phyloP scores from a whole-genome alignment of 768 basidiomycete genomes.

The Crepidotus variabilis region DNA sequence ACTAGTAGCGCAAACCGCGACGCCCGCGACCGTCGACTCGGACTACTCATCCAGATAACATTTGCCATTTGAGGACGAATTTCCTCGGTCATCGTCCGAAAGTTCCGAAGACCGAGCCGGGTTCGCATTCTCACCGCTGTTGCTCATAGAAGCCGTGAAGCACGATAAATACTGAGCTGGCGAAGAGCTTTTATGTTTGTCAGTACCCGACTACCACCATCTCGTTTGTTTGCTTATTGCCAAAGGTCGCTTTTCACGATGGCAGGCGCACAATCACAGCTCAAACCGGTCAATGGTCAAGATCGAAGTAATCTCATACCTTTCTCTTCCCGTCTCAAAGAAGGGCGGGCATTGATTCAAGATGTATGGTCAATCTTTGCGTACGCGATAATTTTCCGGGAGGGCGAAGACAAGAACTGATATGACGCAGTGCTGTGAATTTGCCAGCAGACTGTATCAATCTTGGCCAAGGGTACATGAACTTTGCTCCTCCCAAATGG shows the following conservation, averaged over 20 bases:
- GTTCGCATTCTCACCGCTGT: too few relatives aligned
- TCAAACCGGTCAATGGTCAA: neutral
- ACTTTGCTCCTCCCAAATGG: constrained; percentile 83
- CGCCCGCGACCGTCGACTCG: too few relatives aligned
- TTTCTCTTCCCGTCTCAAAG: constrained; percentile 67
- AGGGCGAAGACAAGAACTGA: constrained; percentile 4
- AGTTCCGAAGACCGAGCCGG: too few relatives aligned
- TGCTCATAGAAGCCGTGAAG: too few relatives aligned
- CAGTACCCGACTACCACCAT: neutral
- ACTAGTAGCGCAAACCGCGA: too few relatives aligned
- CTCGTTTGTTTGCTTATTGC: neutral
- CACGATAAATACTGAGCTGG: neutral
- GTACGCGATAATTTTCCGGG: constrained; percentile 33
- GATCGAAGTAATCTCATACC: constrained; percentile 55
- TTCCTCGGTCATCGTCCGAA: too few relatives aligned
- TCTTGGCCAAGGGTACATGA: constrained; percentile 94
- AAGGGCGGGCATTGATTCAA: constrained; percentile 73
- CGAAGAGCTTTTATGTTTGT: neutral
- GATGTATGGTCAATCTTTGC: constrained; percentile 95
- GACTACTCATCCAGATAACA: too few relatives aligned
- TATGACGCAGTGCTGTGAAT: constrained; percentile 66
- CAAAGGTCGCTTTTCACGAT: constrained; percentile 13
- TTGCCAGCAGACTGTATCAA: constrained; percentile 92
- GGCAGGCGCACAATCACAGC: constrained; percentile 11
- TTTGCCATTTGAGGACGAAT: too few relatives aligned